phyloP scores from a whole-genome alignment of 257 asterid species.

The Gentiana dahurica region DNA sequence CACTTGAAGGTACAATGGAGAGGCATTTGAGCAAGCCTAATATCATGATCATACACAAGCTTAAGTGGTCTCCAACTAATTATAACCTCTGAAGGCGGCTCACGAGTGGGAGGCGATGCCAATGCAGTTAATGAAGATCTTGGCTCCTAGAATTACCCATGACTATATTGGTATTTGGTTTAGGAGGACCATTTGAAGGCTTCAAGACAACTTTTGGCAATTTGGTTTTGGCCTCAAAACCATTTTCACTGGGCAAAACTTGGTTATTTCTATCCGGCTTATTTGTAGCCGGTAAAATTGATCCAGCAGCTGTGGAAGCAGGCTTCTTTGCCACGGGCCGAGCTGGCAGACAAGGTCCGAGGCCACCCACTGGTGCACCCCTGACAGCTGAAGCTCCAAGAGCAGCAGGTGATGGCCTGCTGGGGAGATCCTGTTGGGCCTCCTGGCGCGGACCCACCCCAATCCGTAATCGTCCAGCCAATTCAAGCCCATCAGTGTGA shows the following conservation, averaged over 20 bases:
- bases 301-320: conserved; percentile 16
- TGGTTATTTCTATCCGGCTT: conserved; percentile 46
- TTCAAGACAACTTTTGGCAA: conserved; percentile 63
- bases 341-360: conserved; percentile 91
- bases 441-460: conserved; percentile 65
- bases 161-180: conserved; percentile 20
- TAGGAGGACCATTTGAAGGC: conserved; percentile 52
- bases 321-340: conserved; percentile 67
- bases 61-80: conserved; percentile 57
- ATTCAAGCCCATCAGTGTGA: conserved; percentile 62
- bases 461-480: conserved; percentile 60
- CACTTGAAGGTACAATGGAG: conserved; percentile 52
- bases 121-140: conserved; percentile 5
- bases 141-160: conserved; percentile 34
- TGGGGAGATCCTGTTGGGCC: conserved; percentile 90
- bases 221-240: conserved; percentile 37
- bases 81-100: conserved; percentile 19
- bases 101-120: conserved; percentile 8
- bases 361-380: conserved; percentile 86
- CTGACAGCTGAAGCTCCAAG: conserved; percentile 98
- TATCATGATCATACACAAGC: conserved; percentile 92
- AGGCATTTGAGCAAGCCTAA: conserved; percentile 88
- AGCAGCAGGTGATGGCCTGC: conserved; percentile 98
- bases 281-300: conserved; percentile 25
- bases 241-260: conserved; percentile 37